Evolutionary conservation across 2,329 filamentous ascomycete genomes (phyloP), one percentile per base, ranked within the genome.

Genomic region (Thelonectria rubi): DNA sequence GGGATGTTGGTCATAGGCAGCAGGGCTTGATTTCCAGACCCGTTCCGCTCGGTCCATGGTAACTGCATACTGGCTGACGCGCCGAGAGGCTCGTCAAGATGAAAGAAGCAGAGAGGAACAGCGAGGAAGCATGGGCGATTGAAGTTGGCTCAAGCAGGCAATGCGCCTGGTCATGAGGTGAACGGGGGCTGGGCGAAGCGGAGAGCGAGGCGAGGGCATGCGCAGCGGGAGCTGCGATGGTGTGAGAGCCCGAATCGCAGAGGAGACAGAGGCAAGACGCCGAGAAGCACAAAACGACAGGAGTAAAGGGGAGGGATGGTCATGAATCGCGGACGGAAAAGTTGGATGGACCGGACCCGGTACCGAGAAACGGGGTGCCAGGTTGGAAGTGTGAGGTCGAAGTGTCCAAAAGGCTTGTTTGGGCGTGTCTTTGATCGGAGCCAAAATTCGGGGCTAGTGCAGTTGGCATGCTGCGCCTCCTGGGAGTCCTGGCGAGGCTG

Each of bases 1-100:
- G 77, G 77, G 55, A 75, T 69, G 55, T 68, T 73, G 40, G 76
- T 64, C 37, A 73, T 74, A 17, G 77, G 77, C 26, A 79, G 70
- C 40, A 79, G 66, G 59, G 73, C 65, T 53, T 73, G 70, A 53
- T 73, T 65, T 53, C 67, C 70, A 17, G 74, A 71, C 64, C 73
- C 73, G 32, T 74, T 67, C 55, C 68, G 75, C 57, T 72, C 76
- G 39, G 70, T 63, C 76, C 76, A 78, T 64, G 77, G 77, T 54
- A 78, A 65, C 65, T 78, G 76, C 77, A 79, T 79, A 54, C 67
- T 73, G 63, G 64, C 39, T 50, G 45, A 62, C 64, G 68, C 62
- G 60, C 62, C 55, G 59, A 43, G 42, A 63, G 57, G 51, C 53
- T 64, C 60, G 57, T 65, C 57, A 66, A 42, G 55, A 57, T 70